Percentiles rank a stretch among this genome's conserved stretches.
Evolutionary conservation across 1,139 yeast species (phyloP).

Genomic region (Scheffersomyces illinoinensis): DNA sequence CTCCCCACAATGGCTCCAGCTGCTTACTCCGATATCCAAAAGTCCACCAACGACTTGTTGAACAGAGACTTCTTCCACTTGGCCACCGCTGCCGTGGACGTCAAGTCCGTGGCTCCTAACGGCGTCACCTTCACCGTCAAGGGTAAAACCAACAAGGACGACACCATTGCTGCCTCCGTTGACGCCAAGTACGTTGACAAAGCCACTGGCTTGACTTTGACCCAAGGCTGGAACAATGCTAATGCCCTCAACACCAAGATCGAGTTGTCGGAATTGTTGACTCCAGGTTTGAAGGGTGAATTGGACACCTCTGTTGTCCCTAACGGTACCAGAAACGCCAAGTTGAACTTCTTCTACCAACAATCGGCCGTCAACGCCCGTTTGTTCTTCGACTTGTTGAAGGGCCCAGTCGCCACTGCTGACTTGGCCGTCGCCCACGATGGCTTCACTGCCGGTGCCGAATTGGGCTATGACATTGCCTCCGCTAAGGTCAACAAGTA

Average conservation of each 20-base stretch:
- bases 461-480: conserved; percentile 93
- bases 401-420: conserved; percentile 95
- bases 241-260: conserved; percentile 90
- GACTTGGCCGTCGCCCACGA: conserved; percentile 94
- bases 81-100: conserved; percentile 83
- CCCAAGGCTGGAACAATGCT: conserved; percentile 98
- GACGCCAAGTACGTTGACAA: conserved; percentile 95
- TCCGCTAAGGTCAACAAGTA: conserved; percentile 92
- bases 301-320: conserved; percentile 88
- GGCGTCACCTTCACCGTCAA: conserved; percentile 94
- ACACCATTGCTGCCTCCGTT: conserved; percentile 82
- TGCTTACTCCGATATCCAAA: conserved; percentile 86
- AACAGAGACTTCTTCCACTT: conserved; percentile 92
- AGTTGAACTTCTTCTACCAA: conserved; percentile 86
- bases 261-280: conserved; percentile 87
- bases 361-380: conserved; percentile 94
- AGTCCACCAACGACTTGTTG: conserved; percentile 86
- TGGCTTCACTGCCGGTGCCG: conserved; percentile 97
- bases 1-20: conserved; percentile 53
- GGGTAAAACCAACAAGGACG: conserved; percentile 86
- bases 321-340: conserved; percentile 84
- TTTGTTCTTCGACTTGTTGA: conserved; percentile 91
- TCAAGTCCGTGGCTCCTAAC: conserved; percentile 92
- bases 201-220: conserved; percentile 87
- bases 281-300: conserved; percentile 95